Evolutionary conservation across 306 rosid genomes (phyloP), one percentile per base, ranked within the genome.

Genomic region (Senna siamea): DNA sequence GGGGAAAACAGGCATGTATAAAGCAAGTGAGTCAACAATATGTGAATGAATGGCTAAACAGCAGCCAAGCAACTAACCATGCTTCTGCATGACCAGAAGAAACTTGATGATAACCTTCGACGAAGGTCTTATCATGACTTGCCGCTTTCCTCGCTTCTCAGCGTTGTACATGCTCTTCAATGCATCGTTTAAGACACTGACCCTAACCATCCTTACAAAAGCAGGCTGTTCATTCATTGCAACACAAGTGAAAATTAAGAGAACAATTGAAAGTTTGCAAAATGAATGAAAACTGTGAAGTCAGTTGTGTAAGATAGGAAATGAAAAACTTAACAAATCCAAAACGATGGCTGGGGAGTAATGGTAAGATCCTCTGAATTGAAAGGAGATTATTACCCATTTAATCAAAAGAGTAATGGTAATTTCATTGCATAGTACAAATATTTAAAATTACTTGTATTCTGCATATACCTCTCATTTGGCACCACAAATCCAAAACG

Each of bases 21-120:
- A 54, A 3, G 59, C 30, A 12, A 10, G 30, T 53, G 5, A 18
- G 7, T 9, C 15, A 7, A 50, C 1, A 0, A 0, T 8, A 50
- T 13, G 62, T 56, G 34, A 56, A 23, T 56, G 62, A 37, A 56
- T 12, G 23, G 14, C 0, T 11, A 22, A 6, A 26, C 35, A 5
- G 37, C 35, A 56, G 62, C 17, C 62, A 40, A 35, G 1, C 2
- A 28, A 13, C 56, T 19, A 70, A 84, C 91, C 91, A 51, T 87
- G 89, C 85, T 85, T 87, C 73, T 80, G 84, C 84, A 80, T 80
- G 44, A 80, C 84, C 46, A 68, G 22, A 23, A 80, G 84, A 61
- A 80, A 80, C 70, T 80, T 80, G 53, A 80, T 60, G 19, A 80
- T 68, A 30, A 80, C 84, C 69, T 80, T 80, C 6, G 84, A 80